phyloP scores from a whole-genome alignment of 169 alveolate species.

The Plasmodium vinckei region DNA sequence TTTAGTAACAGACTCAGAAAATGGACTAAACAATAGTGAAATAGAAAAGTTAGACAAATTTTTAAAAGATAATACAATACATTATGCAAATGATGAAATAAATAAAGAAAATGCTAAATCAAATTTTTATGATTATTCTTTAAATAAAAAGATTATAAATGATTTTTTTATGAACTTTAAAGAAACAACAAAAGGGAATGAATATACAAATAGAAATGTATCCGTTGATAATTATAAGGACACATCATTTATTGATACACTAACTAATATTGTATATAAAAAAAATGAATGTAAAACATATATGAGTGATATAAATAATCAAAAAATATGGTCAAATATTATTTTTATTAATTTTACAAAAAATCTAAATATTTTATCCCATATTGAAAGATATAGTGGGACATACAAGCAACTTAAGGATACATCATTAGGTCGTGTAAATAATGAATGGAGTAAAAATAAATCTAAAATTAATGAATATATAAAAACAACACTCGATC shows the following conservation, averaged over 20 bases:
- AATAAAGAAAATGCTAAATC: not conserved
- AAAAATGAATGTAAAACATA: conserved; percentile 17
- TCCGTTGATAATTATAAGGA: not conserved
- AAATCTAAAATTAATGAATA: conserved; percentile 36
- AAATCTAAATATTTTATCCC: conserved; percentile 52
- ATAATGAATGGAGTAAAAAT: not conserved
- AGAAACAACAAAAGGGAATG: not conserved
- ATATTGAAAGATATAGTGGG: conserved; percentile 51
- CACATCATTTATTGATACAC: not conserved
- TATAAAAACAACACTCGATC: conserved; percentile 32
- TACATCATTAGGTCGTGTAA: not conserved
- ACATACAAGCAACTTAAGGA: conserved; percentile 39
- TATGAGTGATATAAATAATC: conserved; percentile 29
- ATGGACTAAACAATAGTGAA: no score
- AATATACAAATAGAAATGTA: not conserved
- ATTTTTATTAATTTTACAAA: conserved; percentile 37
- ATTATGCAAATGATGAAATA: conserved; percentile 68
- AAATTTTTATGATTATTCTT: not conserved
- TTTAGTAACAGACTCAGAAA: no score
- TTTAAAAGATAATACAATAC: conserved; percentile 58
- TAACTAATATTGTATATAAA: conserved; percentile 18
- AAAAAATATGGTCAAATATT: conserved; percentile 57
- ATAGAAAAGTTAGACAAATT: conserved; percentile 14
- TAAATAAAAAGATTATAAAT: conserved; percentile 30
- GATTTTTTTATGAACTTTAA: conserved; percentile 37